Percentiles rank a stretch among this genome's conserved stretches.
Conservation (phyloP, 768 basidiomycete genomes). For the Coprinellus aureogranulatus region DNA sequence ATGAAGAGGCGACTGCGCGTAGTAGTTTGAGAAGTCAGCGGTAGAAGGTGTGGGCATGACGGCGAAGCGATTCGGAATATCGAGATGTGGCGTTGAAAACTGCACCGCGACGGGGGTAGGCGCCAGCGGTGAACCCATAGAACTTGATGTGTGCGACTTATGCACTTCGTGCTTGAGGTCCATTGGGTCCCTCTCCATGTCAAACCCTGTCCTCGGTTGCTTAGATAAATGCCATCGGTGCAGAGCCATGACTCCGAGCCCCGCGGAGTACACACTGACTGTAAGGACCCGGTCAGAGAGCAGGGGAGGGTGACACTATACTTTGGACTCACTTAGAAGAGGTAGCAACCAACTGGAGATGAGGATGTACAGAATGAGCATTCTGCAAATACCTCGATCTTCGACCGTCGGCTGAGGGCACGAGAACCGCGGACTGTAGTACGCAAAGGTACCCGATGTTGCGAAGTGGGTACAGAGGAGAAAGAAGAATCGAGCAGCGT, state of each 20-base stretch:
- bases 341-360: slow-evolving; percentile 27
- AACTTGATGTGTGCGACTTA: neutral
- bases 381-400: slow-evolving; percentile 19
- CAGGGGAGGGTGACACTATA: neutral
- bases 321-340: slow-evolving; percentile 17
- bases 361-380: slow-evolving; percentile 19
- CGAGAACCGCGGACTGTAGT: slow-evolving; percentile 19
- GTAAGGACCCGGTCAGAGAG: slow-evolving; percentile 3
- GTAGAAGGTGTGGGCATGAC: neutral
- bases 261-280: slow-evolving; percentile 46
- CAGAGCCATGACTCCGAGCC: slow-evolving; percentile 37
- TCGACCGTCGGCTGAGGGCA: slow-evolving; percentile 22
- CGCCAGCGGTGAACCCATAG: neutral
- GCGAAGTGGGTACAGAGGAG: slow-evolving; percentile 23
- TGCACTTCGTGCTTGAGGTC: neutral
- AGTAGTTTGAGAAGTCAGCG: too few species aligned
- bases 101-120: neutral
- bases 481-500: slow-evolving; percentile 25
- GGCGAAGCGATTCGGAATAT: neutral
- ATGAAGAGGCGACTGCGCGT: too few species aligned
- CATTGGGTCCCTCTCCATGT: neutral
- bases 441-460: slow-evolving; percentile 21
- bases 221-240: slow-evolving; percentile 19
- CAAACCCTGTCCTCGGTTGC: neutral
- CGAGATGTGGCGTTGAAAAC: neutral